phyloP scores from a whole-genome alignment of 1,284 basidiomycete genomes.

The Meripilus lineatus region DNA sequence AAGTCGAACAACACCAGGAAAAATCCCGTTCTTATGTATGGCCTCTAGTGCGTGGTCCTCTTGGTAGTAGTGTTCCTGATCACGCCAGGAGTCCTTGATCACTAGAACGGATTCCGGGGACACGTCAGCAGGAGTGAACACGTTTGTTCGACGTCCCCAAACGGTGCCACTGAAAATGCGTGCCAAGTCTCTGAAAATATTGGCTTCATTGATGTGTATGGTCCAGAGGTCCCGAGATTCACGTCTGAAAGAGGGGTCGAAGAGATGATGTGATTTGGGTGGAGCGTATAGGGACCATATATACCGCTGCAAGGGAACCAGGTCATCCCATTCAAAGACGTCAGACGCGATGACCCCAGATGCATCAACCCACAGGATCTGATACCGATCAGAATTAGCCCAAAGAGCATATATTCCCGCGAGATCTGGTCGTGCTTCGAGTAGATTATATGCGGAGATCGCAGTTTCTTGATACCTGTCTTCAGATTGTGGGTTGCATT shows the following conservation, averaged over 20 bases:
- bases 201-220: too few species aligned
- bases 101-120: not conserved
- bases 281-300: constrained; percentile 9
- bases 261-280: not conserved
- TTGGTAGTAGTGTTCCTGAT: not conserved
- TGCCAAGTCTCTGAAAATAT: not conserved
- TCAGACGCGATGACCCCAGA: constrained; percentile 5
- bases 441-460: too few species aligned
- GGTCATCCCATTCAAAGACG: not conserved
- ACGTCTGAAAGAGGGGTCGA: not conserved
- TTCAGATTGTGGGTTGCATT: too few species aligned
- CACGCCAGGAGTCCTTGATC: not conserved
- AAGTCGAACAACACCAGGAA: not conserved
- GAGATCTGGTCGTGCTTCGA: constrained; percentile 8
- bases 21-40: not conserved
- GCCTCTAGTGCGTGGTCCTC: not conserved
- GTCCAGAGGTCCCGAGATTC: not conserved
- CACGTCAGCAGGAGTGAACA: not conserved
- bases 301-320: constrained; percentile 1
- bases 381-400: not conserved
- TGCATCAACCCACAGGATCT: constrained; percentile 7
- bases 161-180: not conserved
- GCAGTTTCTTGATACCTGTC: too few species aligned
- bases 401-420: constrained; percentile 3
- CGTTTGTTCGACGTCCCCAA: not conserved